phyloP scores from a whole-genome alignment of 2,329 filamentous ascomycete species.

The Macroventuria anomochaeta region DNA sequence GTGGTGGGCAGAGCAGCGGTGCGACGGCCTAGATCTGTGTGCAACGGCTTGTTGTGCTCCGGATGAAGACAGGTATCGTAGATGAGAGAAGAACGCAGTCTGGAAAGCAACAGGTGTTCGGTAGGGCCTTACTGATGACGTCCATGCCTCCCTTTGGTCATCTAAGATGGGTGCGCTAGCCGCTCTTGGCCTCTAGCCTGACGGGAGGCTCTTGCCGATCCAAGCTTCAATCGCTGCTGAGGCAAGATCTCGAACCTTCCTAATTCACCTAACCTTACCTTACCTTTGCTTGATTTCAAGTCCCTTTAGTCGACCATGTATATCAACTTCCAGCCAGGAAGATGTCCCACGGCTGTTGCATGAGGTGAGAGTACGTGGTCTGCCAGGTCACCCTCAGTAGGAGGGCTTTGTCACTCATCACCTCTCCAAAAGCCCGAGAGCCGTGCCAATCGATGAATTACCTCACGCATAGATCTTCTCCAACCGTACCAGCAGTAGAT shows the following conservation, averaged over 20 bases:
- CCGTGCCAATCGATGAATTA: too few relatives aligned
- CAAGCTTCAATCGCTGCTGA: constrained; percentile 6
- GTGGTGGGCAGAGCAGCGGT: not conserved
- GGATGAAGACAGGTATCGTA: not conserved
- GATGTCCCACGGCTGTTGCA: not conserved
- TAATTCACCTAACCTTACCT: not conserved
- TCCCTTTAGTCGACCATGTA: not conserved
- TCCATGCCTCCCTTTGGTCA: constrained; percentile 1
- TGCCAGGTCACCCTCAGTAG: too few relatives aligned
- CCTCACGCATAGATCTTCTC: too few relatives aligned
- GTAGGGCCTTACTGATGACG: constrained; percentile 9
- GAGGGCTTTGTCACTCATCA: too few relatives aligned
- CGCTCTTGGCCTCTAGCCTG: constrained; percentile 1
- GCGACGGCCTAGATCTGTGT: not conserved
- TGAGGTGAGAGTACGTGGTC: too few relatives aligned
- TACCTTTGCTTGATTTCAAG: not conserved
- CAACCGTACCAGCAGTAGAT: not conserved
- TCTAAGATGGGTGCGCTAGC: not conserved
- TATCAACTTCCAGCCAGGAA: not conserved
- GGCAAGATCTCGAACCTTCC: not conserved
- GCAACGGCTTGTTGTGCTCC: not conserved
- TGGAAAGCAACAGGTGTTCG: constrained; percentile 6
- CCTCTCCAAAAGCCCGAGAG: too few relatives aligned
- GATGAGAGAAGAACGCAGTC: constrained; percentile 5
- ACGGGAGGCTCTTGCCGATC: constrained; percentile 12